These are phyloP conservation scores for Populus tremula DNA, from an alignment of 345 rosid genomes.

Conservation along the genomic window DNA sequence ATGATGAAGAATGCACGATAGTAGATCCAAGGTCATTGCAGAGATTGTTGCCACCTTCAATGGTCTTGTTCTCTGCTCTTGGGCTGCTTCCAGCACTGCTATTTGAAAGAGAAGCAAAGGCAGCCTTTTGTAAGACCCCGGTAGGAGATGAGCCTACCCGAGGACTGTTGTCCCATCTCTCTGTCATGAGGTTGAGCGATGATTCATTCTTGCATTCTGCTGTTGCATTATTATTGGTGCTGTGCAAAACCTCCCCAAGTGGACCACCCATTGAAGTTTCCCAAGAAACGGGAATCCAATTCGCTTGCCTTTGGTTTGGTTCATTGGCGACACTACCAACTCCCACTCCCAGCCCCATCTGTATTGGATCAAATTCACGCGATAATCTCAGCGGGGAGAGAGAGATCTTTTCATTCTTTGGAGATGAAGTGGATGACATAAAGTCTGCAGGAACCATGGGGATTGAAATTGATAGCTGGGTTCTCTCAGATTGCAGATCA, in stretches of 20 bases:
- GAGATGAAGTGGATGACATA: conserved; percentile 50
- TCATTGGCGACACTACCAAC: conserved; percentile 37
- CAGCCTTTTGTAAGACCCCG: conserved; percentile 71
- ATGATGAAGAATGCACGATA: conserved; percentile 29
- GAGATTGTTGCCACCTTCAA: conserved; percentile 36
- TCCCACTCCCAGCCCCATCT: conserved; percentile 57
- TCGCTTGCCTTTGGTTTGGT: conserved; percentile 41
- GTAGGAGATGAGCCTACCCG: conserved; percentile 61
- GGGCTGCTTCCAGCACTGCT: conserved; percentile 88
- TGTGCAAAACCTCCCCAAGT: conserved; percentile 66
- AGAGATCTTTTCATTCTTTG: conserved; percentile 38
- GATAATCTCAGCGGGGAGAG: conserved; percentile 51
- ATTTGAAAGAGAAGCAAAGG: conserved; percentile 67
- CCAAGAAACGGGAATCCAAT: conserved; percentile 58
- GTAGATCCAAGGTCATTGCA: conserved; percentile 32
- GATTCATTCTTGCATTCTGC: conserved; percentile 44
- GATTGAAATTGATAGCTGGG: conserved; percentile 64
- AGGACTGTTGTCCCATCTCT: conserved; percentile 57
- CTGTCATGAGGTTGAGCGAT: conserved; percentile 45
- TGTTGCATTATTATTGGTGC: conserved; percentile 30
- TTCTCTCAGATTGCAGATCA: conserved; percentile 43
- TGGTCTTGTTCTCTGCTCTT: conserved; percentile 37
- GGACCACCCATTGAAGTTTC: conserved; percentile 70
- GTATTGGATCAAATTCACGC: conserved; percentile 41
- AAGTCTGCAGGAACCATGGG: conserved; percentile 49